These are phyloP conservation scores for Cylindrodendrum hubeiense DNA, from an alignment of 2,329 filamentous ascomycete species.

Conservation along the genomic window DNA sequence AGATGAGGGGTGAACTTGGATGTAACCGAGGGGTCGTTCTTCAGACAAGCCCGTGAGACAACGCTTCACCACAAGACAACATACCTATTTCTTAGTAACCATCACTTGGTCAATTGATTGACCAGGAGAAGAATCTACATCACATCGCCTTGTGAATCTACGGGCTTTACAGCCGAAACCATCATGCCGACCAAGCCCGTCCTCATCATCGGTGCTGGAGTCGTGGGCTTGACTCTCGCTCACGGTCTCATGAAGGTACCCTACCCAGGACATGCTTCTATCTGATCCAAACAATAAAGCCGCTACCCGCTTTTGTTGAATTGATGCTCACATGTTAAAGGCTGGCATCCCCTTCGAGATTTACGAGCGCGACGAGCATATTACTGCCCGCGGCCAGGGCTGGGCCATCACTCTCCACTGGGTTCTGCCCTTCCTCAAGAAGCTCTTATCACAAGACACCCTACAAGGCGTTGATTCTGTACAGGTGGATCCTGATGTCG, in stretches of 20 bases:
- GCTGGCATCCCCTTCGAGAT: constrained; percentile 47
- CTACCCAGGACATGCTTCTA: neutral
- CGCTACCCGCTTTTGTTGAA: neutral
- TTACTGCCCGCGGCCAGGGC: constrained; percentile 55
- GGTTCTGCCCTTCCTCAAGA: constrained; percentile 55
- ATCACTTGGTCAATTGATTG: neutral
- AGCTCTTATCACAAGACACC: constrained; percentile 41
- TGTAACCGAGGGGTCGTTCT: too few species aligned
- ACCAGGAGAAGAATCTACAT: neutral
- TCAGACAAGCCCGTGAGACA: too few species aligned
- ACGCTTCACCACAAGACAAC: too few species aligned
- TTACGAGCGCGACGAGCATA: constrained; percentile 47
- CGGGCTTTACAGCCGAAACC: neutral
- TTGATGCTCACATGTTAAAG: constrained; percentile 27
- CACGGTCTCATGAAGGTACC: constrained; percentile 51
- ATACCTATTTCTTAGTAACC: too few species aligned
- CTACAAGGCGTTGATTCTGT: constrained; percentile 40
- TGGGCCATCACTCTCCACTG: constrained; percentile 74
- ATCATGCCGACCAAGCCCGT: constrained; percentile 41
- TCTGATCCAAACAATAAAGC: neutral
- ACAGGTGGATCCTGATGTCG: constrained; percentile 53
- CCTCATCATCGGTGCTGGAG: constrained; percentile 53
- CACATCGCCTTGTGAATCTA: neutral
- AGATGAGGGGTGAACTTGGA: too few species aligned
- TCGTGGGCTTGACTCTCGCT: constrained; percentile 53